A percentile compares a stretch with the other conserved stretches of the same genome.
Conservation (phyloP, 2,329 filamentous ascomycete genomes). For the Leptographium lundbergii region DNA sequence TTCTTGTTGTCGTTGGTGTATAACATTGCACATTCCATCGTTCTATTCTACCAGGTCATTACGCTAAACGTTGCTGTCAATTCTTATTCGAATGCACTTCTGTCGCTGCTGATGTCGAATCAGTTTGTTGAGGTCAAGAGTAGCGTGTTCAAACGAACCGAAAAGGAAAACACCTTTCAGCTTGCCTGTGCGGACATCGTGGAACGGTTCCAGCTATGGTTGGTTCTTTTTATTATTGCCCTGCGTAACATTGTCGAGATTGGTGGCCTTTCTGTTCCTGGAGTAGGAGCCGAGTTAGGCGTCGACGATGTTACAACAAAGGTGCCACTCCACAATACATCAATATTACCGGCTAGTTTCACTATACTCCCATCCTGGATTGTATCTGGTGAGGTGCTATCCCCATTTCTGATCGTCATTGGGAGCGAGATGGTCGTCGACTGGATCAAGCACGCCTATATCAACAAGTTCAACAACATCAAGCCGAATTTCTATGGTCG, state of each 20-base stretch:
- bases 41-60: slow-evolving; percentile 94
- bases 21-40: slow-evolving; percentile 75
- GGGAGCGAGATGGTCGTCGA: slow-evolving; percentile 96
- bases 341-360: slow-evolving; percentile 81
- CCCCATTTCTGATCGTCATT: slow-evolving; percentile 85
- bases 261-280: slow-evolving; percentile 60
- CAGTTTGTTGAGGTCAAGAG: slow-evolving; percentile 99
- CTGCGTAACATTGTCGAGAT: slow-evolving; percentile 95
- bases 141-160: slow-evolving; percentile 96
- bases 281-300: slow-evolving; percentile 35
- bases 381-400: slow-evolving; percentile 70
- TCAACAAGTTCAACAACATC: slow-evolving; percentile 97
- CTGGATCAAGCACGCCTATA: slow-evolving; percentile 93
- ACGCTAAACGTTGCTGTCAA: slow-evolving; percentile 97
- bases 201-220: slow-evolving; percentile 92
- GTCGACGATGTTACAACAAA: slow-evolving; percentile 35
- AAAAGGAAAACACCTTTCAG: slow-evolving; percentile 96
- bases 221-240: slow-evolving; percentile 93
- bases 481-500: slow-evolving; percentile 80
- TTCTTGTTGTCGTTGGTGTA: slow-evolving; percentile 79
- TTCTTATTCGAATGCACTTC: slow-evolving; percentile 89
- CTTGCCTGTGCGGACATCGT: slow-evolving; percentile 94
- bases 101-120: slow-evolving; percentile 88
- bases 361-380: slow-evolving; percentile 74
- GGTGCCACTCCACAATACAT: slow-evolving; percentile 51